phyloP scores from a whole-genome alignment of 768 basidiomycete species.

The Mycena albidolilacea region DNA sequence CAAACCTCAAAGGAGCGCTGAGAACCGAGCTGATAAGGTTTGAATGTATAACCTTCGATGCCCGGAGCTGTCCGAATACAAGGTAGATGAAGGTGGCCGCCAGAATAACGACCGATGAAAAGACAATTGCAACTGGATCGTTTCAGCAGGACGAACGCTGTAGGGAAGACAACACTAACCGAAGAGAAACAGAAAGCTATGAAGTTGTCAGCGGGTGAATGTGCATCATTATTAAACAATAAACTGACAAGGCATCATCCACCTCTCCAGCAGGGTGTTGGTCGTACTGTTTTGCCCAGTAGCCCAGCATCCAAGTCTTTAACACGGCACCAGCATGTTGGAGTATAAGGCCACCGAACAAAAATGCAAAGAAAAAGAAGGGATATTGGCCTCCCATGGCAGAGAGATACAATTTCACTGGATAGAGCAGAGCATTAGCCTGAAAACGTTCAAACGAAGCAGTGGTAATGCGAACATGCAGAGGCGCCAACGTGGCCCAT shows the following conservation, averaged over 20 bases:
- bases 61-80: slow-evolving; percentile 55
- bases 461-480: slow-evolving; percentile 7
- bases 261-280: slow-evolving; percentile 29
- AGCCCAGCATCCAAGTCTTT: slow-evolving; percentile 42
- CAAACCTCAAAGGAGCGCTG: slow-evolving; percentile 52
- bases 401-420: slow-evolving; percentile 44
- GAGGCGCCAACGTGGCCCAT: slow-evolving; percentile 69
- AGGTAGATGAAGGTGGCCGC: slow-evolving; percentile 45
- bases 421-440: slow-evolving; percentile 45
- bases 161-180: not conserved
- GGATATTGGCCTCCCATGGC: slow-evolving; percentile 37
- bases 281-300: slow-evolving; percentile 41
- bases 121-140: slow-evolving; percentile 41
- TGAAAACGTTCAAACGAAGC: too few relatives aligned
- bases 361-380: slow-evolving; percentile 37
- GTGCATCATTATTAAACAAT: too few relatives aligned
- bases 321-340: slow-evolving; percentile 21
- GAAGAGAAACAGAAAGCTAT: slow-evolving; percentile 21
- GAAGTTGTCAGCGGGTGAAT: not conserved
- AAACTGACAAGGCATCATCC: slow-evolving; percentile 26
- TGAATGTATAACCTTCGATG: slow-evolving; percentile 57
- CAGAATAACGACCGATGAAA: slow-evolving; percentile 44
- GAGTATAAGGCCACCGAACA: slow-evolving; percentile 33
- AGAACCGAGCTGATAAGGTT: slow-evolving; percentile 47
- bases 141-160: not conserved